A percentile compares a stretch with the other conserved stretches of the same genome.
Conservation (phyloP, 179 eudicot species). For the Patellifolia procumbens region DNA sequence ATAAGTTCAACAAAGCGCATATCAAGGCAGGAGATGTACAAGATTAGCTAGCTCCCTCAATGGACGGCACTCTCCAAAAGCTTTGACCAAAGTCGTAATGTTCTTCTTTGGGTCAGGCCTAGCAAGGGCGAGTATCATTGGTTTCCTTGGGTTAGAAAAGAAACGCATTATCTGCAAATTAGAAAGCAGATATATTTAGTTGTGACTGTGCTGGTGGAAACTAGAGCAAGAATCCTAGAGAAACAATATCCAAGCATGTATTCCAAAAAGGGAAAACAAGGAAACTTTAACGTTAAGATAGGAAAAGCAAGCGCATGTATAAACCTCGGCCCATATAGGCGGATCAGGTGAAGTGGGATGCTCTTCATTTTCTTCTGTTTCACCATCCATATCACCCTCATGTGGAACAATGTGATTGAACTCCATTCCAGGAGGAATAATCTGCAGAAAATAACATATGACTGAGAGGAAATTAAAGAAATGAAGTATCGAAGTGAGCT, state of each 20-base stretch:
- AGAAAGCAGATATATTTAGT: neutral
- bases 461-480: neutral
- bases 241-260: neutral
- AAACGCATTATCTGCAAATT: conserved; percentile 82
- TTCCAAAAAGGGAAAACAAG: neutral
- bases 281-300: neutral
- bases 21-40: conserved; percentile 37
- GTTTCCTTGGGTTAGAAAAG: conserved; percentile 86
- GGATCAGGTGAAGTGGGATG: conserved; percentile 57
- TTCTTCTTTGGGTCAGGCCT: conserved; percentile 99
- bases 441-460: conserved; percentile 38
- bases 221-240: neutral
- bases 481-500: too few relatives aligned
- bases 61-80: conserved; percentile 94
- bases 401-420: conserved; percentile 75
- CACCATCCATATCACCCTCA: conserved; percentile 77
- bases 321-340: conserved; percentile 63
- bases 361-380: conserved; percentile 62
- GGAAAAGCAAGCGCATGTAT: neutral
- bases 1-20: neutral
- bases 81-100: conserved; percentile 84
- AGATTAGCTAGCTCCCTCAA: conserved; percentile 92
- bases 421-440: conserved; percentile 98
- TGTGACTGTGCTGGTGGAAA: neutral
- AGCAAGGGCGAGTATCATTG: conserved; percentile 95